Base-by-base conservation (phyloP, 176 grass and related monocot species). In the Eremochloa ophiuroides region DNA sequence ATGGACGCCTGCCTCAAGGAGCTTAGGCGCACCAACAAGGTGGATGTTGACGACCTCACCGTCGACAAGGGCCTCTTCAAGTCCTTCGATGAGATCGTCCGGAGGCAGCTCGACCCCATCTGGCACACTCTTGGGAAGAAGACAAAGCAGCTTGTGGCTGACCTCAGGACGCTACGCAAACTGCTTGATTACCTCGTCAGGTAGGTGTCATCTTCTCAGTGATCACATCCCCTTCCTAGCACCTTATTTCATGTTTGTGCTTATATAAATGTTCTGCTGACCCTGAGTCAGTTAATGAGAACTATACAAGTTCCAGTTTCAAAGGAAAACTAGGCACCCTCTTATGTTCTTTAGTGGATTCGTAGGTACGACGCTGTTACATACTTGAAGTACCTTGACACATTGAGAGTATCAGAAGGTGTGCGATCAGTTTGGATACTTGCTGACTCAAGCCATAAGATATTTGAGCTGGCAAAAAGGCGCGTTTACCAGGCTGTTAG, bases 41-140 rank as follows among this genome's bases (percentile, higher is more conserved):
- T 98, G 23, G 95, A 98, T 16, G 92, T 98, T 10, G 95, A 94
- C 44, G 95, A 98, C 69, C 88, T 94, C 78, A 98, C 95, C 1
- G 84, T 98, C 9, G 92, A 94, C 78, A 94, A 94, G 80, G 95
- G 95, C 33, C 70, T 98, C 66, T 94, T 98, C 84, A 98, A 94
- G 85, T 98, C 95, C 14, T 98, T 98, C 18, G 95, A 98, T 74
- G 95, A 98, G 84, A 94, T 98, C 33, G 90, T 98, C 44, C 85
- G 92, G 82, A 83, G 86, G 69, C 95, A 98, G 71, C 92, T 94
- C 25, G 95, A 98, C 74, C 92, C 95, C 66, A 94, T 98, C 59
- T 98, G 95, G 95, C 90, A 98, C 80, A 94, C 92, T 44, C 84
- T 98, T n/a, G 95, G 95, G 46, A 98, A 93, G 90, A 98, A 98